Evolutionary conservation across 495 filamentous ascomycete species (phyloP).

Genomic region (Monascus purpureus): DNA sequence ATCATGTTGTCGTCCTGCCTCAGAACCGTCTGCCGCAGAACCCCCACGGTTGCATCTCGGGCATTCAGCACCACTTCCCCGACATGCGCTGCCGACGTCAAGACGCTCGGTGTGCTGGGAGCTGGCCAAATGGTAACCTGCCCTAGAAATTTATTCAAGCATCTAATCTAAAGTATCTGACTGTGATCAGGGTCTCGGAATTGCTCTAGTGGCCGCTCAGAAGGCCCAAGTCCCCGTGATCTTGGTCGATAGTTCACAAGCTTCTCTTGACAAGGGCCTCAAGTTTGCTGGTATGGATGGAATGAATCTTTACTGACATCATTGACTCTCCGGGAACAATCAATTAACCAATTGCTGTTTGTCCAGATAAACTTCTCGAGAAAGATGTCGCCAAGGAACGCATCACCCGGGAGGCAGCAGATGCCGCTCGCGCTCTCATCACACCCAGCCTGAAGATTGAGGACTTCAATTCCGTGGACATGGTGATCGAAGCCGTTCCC

Average conservation of each 20-base stretch:
- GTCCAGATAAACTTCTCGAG: constrained; percentile 70
- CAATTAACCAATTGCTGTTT: no score
- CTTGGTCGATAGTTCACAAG: constrained; percentile 71
- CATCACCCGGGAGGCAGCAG: constrained; percentile 65
- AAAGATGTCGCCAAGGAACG: constrained; percentile 82
- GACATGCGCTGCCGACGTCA: constrained; percentile 56
- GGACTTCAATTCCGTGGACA: constrained; percentile 73
- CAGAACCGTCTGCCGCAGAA: constrained; percentile 15
- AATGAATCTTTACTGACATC: no score
- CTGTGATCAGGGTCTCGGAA: constrained; percentile 66
- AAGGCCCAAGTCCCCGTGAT: constrained; percentile 75
- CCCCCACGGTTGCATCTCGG: constrained; percentile 20
- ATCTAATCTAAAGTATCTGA: constrained; percentile 11
- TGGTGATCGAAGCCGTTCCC: constrained; percentile 94
- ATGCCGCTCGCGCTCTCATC: constrained; percentile 53
- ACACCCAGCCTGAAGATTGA: constrained; percentile 59
- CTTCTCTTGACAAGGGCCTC: constrained; percentile 80
- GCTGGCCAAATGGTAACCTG: constrained; percentile 84
- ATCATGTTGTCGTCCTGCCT: constrained; percentile 23
- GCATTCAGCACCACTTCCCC: constrained; percentile 30
- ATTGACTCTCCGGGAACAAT: no score
- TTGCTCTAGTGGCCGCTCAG: constrained; percentile 85
- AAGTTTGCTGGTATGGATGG: constrained; percentile 65
- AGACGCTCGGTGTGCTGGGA: constrained; percentile 81
- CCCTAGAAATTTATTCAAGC: neutral